Conservation (phyloP, 148 eudicot species). For the Selenicereus undatus region DNA sequence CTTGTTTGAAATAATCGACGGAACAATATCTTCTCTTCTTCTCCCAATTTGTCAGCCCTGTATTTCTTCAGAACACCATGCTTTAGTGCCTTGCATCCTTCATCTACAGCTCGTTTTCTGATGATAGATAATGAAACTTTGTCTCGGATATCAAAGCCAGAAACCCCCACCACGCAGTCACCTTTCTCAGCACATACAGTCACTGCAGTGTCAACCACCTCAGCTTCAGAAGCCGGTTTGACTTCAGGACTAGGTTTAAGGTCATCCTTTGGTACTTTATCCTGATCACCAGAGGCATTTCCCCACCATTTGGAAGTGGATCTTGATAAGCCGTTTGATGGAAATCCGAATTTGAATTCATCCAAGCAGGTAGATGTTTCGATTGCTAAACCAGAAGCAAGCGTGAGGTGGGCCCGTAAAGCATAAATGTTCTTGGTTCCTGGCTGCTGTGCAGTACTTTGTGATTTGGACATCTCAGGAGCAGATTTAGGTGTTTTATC, state of each 20-base stretch:
- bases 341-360: slow-evolving; percentile 71
- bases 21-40: slow-evolving; percentile 38
- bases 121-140: slow-evolving; percentile 30
- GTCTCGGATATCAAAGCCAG: slow-evolving; percentile 18
- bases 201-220: slow-evolving; percentile 16
- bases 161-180: slow-evolving; percentile 14
- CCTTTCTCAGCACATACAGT: slow-evolving; percentile 10
- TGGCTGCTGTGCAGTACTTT: slow-evolving; percentile 23
- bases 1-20: slow-evolving; percentile 37
- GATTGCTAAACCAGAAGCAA: slow-evolving; percentile 24
- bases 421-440: slow-evolving; percentile 31
- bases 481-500: slow-evolving; percentile 25
- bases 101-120: slow-evolving; percentile 57
- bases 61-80: slow-evolving; percentile 41
- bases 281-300: slow-evolving; percentile 23
- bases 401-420: slow-evolving; percentile 29
- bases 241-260: slow-evolving; percentile 19
- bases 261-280: slow-evolving; percentile 20
- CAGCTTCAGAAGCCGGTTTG: slow-evolving; percentile 19
- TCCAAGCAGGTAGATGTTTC: slow-evolving; percentile 31
- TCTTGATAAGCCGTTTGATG: slow-evolving; percentile 51
- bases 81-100: slow-evolving; percentile 45
- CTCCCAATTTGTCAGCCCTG: slow-evolving; percentile 37
- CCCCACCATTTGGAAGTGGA: slow-evolving; percentile 58
- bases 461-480: slow-evolving; percentile 31